Percentiles rank a stretch among this genome's conserved stretches.
Evolutionary conservation across 371 early-diverging fungal species (phyloP).

Genomic region (Mortierella sp.): DNA sequence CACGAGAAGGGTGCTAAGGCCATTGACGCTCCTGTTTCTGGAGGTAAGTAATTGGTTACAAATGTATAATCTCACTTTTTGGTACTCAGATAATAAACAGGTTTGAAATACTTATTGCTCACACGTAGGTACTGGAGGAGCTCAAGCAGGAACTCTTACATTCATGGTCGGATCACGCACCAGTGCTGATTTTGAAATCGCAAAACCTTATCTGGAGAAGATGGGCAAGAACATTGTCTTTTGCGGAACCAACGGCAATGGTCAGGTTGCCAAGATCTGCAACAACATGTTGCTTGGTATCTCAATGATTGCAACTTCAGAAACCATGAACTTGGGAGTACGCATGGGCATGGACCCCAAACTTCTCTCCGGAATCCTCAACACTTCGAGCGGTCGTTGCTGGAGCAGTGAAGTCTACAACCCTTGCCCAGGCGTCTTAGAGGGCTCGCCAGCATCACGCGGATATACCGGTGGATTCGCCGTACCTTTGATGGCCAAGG

Average conservation of each 20-base stretch:
- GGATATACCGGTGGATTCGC: slow-evolving; percentile 95
- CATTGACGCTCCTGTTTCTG: slow-evolving; percentile 97
- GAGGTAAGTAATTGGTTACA: slow-evolving; percentile 65
- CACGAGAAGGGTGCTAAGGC: slow-evolving; percentile 72
- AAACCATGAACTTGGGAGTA: slow-evolving; percentile 92
- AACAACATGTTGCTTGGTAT: slow-evolving; percentile 97
- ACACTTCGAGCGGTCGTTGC: slow-evolving; percentile 90
- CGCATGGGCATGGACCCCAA: slow-evolving; percentile 92
- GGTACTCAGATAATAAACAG: neutral
- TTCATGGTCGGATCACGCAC: slow-evolving; percentile 96
- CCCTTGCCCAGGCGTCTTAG: slow-evolving; percentile 89
- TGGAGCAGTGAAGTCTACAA: slow-evolving; percentile 95
- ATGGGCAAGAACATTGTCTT: slow-evolving; percentile 97
- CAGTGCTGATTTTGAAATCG: slow-evolving; percentile 69
- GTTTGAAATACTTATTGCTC: neutral
- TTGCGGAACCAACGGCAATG: slow-evolving; percentile 91
- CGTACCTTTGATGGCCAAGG: slow-evolving; percentile 93
- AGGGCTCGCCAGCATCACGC: slow-evolving; percentile 85
- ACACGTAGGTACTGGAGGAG: slow-evolving; percentile 81
- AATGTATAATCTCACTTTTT: neutral
- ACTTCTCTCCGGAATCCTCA: slow-evolving; percentile 87
- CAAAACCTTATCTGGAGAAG: slow-evolving; percentile 72
- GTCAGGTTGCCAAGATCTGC: slow-evolving; percentile 96
- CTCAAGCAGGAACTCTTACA: slow-evolving; percentile 92
- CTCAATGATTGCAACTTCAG: slow-evolving; percentile 93